Conservation (phyloP, 345 rosid species). For the Acer saccharum region DNA sequence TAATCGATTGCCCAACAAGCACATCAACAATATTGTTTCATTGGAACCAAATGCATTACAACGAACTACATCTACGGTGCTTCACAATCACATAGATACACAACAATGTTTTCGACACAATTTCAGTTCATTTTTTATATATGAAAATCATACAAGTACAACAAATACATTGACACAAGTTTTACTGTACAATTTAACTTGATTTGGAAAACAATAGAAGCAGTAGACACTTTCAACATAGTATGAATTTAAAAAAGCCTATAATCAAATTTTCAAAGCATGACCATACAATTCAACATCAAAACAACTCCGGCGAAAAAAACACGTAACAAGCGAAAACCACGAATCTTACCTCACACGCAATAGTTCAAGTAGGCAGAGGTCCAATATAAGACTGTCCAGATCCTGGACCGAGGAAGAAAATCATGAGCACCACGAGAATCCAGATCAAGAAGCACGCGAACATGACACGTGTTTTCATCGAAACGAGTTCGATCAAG, state of each 20-base stretch:
- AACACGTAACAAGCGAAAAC: not conserved
- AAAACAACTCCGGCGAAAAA: not conserved
- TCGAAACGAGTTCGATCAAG: constrained; percentile 13
- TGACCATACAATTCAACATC: not conserved
- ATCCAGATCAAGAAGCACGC: constrained; percentile 31
- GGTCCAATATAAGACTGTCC: constrained; percentile 22
- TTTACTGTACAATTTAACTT: not conserved
- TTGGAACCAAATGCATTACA: not conserved
- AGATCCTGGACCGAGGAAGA: constrained; percentile 18
- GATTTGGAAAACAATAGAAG: not conserved
- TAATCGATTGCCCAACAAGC: not conserved
- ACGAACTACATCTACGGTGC: not conserved
- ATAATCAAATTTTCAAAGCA: not conserved
- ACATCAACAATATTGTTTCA: not conserved
- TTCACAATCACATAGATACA: no score
- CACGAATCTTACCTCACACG: constrained; percentile 13
- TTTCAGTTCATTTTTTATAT: not conserved
- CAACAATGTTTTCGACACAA: no score
- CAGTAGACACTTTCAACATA: not conserved
- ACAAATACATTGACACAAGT: not conserved
- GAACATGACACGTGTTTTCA: constrained; percentile 13
- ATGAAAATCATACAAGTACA: not conserved
- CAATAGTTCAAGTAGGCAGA: constrained; percentile 31
- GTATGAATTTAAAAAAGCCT: not conserved
- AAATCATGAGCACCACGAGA: constrained; percentile 12